Evolutionary conservation across 2,329 filamentous ascomycete species (phyloP).

Genomic region (Trichoderma atrobrunneum): DNA sequence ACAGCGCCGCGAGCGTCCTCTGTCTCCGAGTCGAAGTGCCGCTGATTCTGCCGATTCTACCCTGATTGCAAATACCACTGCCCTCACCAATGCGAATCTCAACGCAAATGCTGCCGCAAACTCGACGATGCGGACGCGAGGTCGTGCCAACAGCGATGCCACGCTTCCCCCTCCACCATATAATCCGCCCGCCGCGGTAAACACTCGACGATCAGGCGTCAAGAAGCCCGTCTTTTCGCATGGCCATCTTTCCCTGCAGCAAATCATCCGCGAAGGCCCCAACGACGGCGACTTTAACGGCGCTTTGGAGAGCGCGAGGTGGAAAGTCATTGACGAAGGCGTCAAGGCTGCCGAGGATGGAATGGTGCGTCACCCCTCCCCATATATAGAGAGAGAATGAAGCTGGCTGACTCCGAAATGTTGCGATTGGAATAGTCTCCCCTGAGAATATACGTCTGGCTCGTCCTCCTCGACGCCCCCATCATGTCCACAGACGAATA

Average conservation of each 20-base stretch:
- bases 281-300: constrained; percentile 65
- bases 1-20: constrained; percentile 51
- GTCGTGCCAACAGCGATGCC: constrained; percentile 72
- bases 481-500: constrained; percentile 85
- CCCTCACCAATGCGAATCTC: neutral
- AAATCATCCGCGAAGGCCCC: constrained; percentile 77
- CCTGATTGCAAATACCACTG: neutral
- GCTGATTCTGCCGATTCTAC: neutral
- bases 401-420: neutral
- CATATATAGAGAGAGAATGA: neutral
- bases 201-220: constrained; percentile 39
- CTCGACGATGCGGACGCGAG: constrained; percentile 47
- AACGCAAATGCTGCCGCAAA: neutral
- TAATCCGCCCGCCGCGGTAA: constrained; percentile 37
- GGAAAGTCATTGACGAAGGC: constrained; percentile 72
- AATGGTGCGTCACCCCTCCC: constrained; percentile 56
- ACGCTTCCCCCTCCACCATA: constrained; percentile 38
- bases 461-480: constrained; percentile 85
- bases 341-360: constrained; percentile 76
- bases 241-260: constrained; percentile 63
- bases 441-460: constrained; percentile 91
- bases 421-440: constrained; percentile 63
- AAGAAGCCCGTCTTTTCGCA: constrained; percentile 49
- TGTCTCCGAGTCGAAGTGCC: constrained; percentile 33
- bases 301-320: constrained; percentile 67